Evolutionary conservation across 176 grass and related monocot species (phyloP), one percentile per base, ranked within the genome.

Genomic region (Aegilops tauschii): DNA sequence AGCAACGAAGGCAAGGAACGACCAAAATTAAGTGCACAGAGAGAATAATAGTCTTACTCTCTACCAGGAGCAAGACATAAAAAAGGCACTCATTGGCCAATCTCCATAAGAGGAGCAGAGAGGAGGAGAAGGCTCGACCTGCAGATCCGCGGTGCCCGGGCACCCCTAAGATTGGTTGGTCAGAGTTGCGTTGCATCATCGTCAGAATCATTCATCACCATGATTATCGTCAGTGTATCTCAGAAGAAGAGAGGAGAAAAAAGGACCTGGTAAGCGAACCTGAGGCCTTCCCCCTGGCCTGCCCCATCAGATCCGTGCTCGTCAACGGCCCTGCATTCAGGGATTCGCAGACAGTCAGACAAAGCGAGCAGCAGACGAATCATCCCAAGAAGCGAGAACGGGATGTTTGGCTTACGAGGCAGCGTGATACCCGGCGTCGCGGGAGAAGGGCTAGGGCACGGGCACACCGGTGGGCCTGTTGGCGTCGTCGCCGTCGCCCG

Each of bases 231-330:
- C 35, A 36, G 35, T 36, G 35, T 25, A 45, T 44, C 5, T 27
- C 5, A 6, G 71, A 16, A 47, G n/a, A 3, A 73, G 66, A 25
- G 1, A 5, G 35, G 37, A 1, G 30, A 2, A 4, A 36, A 23
- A 37, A 6, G 2, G 1, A 94, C 90, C 93, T 92, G 93, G 83
- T 95, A 95, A 4, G 93, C 93, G 18, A 92, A 85, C 86, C 88
- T 89, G 80, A 95, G 73, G 3, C 88, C 83, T 18, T 83, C 39
- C 13, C 82, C 73, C 77, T 77, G 16, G 73, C 61, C 30, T 92
- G 83, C 73, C 27, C 73, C 64, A 83, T 83, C 72, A 92, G 81
- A 90, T 95, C 87, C 79, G 72, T 79, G 47, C 69, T 90, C 0
- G 90, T 87, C 4, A 94, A 87, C 35, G 90, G 93, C 64, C 87